Conservation (phyloP, 805 yeast species). For the Pichia phayaonensis region DNA sequence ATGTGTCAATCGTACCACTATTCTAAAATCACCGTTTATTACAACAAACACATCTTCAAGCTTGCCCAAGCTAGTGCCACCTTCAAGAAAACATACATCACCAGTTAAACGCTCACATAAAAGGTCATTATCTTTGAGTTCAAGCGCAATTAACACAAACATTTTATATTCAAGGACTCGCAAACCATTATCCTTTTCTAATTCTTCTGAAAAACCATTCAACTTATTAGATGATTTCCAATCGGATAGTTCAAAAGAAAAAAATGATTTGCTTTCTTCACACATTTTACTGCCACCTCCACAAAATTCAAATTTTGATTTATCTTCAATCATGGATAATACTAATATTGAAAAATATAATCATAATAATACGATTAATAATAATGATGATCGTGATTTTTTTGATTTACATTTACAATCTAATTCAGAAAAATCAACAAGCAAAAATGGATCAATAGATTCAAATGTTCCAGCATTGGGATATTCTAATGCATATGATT, state of each 20-base stretch:
- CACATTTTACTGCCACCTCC: conserved; percentile 3
- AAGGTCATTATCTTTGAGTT: neutral
- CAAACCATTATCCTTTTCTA: neutral
- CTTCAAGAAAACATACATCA: conserved; percentile 1
- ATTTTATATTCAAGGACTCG: neutral
- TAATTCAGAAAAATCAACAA: neutral
- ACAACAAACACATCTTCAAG: neutral
- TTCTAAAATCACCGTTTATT: conserved; percentile 2
- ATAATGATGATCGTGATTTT: neutral
- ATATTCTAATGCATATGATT: conserved; percentile 15
- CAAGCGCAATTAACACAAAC: neutral
- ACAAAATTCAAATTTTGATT: neutral
- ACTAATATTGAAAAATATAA: neutral
- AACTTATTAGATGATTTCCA: conserved; percentile 25
- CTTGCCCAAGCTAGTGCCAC: conserved; percentile 4
- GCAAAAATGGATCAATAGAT: neutral
- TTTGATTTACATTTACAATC: neutral
- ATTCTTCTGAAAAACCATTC: neutral
- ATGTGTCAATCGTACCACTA: neutral
- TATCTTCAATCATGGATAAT: neutral
- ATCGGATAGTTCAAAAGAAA: conserved; percentile 13
- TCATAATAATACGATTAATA: neutral
- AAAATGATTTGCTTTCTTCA: conserved; percentile 1
- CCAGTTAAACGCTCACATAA: neutral
- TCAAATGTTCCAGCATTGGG: neutral